Conservation (phyloP, 768 basidiomycete species). For the Mycena haematopus region DNA sequence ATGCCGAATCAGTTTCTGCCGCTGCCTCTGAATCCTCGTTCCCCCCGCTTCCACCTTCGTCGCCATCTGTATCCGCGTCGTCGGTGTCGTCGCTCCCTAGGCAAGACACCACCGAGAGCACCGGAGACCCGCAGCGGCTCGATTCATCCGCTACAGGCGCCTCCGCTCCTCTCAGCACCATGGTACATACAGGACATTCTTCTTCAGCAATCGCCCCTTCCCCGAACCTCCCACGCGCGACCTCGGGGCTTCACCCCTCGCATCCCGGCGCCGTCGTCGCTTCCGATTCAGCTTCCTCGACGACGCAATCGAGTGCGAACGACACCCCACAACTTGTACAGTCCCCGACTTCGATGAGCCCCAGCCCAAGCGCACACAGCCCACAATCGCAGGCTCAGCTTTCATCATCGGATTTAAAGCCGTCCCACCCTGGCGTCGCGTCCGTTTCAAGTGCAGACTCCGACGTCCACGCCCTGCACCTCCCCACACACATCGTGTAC, state of each 20-base stretch:
- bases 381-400: too few relatives aligned
- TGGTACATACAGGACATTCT: conserved; percentile 9
- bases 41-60: background rate
- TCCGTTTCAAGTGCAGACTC: background rate
- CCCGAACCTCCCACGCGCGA: background rate
- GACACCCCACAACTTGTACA: background rate
- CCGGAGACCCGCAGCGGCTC: too few relatives aligned
- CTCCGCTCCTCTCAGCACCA: background rate
- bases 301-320: too few relatives aligned
- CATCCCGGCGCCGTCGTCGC: background rate
- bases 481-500: background rate
- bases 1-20: background rate
- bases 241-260: background rate
- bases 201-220: background rate
- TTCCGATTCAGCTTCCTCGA: too few relatives aligned
- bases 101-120: background rate
- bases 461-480: background rate
- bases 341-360: background rate
- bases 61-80: background rate
- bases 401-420: too few relatives aligned
- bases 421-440: background rate
- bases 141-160: background rate
- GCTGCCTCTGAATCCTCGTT: background rate
- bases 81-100: background rate
- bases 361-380: too few relatives aligned